A percentile compares a stretch with the other conserved stretches of the same genome.
Conservation (phyloP, 345 rosid genomes). For the Salix brachista region DNA sequence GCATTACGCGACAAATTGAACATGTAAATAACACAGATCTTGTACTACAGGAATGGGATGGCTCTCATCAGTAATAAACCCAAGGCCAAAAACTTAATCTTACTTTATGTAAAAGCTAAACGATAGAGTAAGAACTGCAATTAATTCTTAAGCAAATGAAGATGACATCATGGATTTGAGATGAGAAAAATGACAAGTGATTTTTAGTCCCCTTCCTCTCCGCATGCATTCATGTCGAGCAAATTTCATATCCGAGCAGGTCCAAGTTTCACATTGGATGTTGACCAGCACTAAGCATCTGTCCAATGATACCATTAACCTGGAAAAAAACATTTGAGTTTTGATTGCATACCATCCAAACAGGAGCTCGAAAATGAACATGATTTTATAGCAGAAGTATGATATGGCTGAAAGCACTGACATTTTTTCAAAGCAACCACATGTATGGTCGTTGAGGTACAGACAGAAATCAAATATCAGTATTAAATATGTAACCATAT, state of each 20-base stretch:
- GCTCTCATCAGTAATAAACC: background rate
- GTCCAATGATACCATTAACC: slow-evolving; percentile 85
- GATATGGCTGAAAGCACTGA: background rate
- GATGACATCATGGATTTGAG: background rate
- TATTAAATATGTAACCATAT: background rate
- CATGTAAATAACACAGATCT: background rate
- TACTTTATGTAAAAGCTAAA: background rate
- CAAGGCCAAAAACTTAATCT: background rate
- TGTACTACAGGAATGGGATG: background rate
- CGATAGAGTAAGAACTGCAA: background rate
- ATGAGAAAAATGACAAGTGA: background rate
- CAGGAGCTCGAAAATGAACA: background rate
- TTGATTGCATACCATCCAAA: background rate
- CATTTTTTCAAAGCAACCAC: background rate
- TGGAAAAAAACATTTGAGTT: slow-evolving; percentile 23
- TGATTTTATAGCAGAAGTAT: background rate
- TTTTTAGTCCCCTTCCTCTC: background rate
- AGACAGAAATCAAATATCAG: background rate
- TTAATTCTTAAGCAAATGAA: background rate
- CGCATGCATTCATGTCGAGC: background rate
- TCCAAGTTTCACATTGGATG: slow-evolving; percentile 47
- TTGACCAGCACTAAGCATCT: slow-evolving; percentile 69
- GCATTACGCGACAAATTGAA: background rate
- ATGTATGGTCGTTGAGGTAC: background rate
- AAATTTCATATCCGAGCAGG: background rate